These are phyloP conservation scores for Fagopyrum esculentum DNA, from an alignment of 148 eudicot species.

Conservation along the genomic window DNA sequence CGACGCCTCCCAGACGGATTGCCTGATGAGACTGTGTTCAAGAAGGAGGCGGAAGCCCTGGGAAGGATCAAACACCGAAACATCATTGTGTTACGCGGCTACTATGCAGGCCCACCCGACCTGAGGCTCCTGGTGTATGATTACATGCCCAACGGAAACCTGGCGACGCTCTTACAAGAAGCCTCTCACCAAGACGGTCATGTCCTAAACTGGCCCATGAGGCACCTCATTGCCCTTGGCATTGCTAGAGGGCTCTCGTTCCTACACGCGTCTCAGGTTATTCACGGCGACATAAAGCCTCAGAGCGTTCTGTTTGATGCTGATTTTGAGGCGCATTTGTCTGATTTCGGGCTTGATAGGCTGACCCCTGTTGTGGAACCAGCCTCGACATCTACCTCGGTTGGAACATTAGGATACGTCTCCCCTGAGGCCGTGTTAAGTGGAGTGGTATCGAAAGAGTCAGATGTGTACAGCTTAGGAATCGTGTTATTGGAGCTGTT, in stretches of 20 bases:
- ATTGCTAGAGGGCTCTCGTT: constrained; percentile 65
- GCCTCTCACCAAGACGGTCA: constrained; percentile 79
- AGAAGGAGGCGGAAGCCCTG: constrained; percentile 59
- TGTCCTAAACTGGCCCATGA: constrained; percentile 79
- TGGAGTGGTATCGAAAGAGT: constrained; percentile 41
- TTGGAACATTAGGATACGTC: constrained; percentile 57
- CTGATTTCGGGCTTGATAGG: constrained; percentile 61
- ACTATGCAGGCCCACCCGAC: constrained; percentile 62
- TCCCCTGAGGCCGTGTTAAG: constrained; percentile 50
- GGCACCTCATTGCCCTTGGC: constrained; percentile 68
- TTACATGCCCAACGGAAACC: constrained; percentile 83
- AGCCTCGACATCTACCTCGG: constrained; percentile 39
- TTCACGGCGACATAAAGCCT: constrained; percentile 66
- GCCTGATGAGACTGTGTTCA: constrained; percentile 34
- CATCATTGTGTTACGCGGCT: constrained; percentile 66
- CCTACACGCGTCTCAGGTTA: constrained; percentile 37
- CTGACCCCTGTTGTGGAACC: constrained; percentile 26
- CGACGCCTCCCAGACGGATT: constrained; percentile 49
- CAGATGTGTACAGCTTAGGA: constrained; percentile 65
- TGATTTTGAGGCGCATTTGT: constrained; percentile 73
- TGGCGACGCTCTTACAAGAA: constrained; percentile 61
- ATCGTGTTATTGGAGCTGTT: constrained; percentile 59
- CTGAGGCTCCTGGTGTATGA: constrained; percentile 50
- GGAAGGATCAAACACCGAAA: constrained; percentile 68
- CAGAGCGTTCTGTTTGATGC: constrained; percentile 67